These are phyloP conservation scores for Sodiomyces alkalinus DNA, from an alignment of 2,329 filamentous ascomycete genomes.

Conservation along the genomic window DNA sequence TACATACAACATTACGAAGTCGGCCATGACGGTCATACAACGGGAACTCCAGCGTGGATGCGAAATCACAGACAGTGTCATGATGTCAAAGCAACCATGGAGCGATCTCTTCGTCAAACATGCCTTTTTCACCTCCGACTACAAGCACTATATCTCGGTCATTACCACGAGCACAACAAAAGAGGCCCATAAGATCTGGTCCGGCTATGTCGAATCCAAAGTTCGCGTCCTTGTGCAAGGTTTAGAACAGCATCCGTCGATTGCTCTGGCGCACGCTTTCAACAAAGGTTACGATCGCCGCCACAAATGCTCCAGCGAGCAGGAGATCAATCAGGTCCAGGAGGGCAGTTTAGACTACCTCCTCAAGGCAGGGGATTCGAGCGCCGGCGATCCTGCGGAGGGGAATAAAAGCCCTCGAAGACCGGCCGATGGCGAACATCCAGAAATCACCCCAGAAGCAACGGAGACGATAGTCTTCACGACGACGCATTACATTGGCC, in stretches of 20 bases:
- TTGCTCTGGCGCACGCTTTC: conserved; percentile 77
- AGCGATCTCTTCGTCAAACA: conserved; percentile 80
- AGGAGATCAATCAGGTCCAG: conserved; percentile 36
- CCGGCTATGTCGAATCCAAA: conserved; percentile 86
- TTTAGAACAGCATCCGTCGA: conserved; percentile 65
- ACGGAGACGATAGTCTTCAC: conserved; percentile 51
- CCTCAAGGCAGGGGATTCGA: conserved; percentile 1
- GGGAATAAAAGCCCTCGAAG: no score
- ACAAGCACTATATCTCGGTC: conserved; percentile 91
- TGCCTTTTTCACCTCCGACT: conserved; percentile 81
- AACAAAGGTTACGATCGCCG: conserved; percentile 82
- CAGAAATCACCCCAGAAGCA: conserved; percentile 2
- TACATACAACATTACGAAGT: conserved; percentile 83
- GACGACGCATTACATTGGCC: conserved; percentile 85
- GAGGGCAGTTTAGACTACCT: conserved; percentile 35
- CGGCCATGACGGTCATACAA: conserved; percentile 72
- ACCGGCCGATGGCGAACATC: no score
- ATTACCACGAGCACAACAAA: conserved; percentile 70
- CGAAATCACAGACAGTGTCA: conserved; percentile 65
- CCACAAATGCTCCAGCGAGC: conserved; percentile 49
- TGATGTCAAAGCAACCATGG: conserved; percentile 64
- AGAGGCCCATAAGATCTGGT: conserved; percentile 76
- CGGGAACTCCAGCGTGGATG: conserved; percentile 67
- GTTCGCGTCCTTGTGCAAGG: conserved; percentile 72
- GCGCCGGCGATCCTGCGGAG: conserved; percentile 3